A percentile compares a stretch with the other conserved stretches of the same genome.
Evolutionary conservation across 2,329 filamentous ascomycete genomes (phyloP).

Genomic region (Fusarium bulbicola): DNA sequence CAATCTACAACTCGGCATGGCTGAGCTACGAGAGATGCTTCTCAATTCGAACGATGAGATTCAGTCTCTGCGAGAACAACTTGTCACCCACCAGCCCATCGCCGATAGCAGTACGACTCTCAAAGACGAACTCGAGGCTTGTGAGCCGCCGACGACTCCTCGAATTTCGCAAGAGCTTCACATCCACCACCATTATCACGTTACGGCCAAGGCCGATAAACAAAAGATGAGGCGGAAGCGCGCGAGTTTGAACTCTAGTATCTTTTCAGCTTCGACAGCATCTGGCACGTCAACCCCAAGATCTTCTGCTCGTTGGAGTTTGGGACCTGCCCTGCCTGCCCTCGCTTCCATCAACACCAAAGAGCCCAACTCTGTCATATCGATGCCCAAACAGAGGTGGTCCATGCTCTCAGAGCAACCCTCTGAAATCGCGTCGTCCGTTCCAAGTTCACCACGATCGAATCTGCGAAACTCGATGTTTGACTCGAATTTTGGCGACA

Average conservation of each 20-base stretch:
- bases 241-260: constrained; percentile 66
- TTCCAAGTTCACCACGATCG: constrained; percentile 83
- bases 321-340: constrained; percentile 52
- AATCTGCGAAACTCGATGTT: constrained; percentile 80
- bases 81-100: constrained; percentile 80
- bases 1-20: constrained; percentile 89
- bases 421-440: constrained; percentile 77
- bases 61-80: constrained; percentile 82
- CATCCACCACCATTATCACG: constrained; percentile 94
- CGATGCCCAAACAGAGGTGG: constrained; percentile 62
- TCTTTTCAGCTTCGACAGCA: constrained; percentile 65
- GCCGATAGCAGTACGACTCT: constrained; percentile 62
- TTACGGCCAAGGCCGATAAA: constrained; percentile 67
- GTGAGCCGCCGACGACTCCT: constrained; percentile 45
- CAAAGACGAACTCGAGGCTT: constrained; percentile 74
- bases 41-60: constrained; percentile 94
- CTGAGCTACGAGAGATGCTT: constrained; percentile 90
- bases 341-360: constrained; percentile 54
- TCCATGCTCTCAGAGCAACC: constrained; percentile 63
- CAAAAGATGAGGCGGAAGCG: constrained; percentile 78
- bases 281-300: constrained; percentile 55
- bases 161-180: constrained; percentile 77
- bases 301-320: constrained; percentile 48
- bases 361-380: constrained; percentile 62
- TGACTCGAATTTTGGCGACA: constrained; percentile 66